Evolutionary conservation across 495 filamentous ascomycete genomes (phyloP).

Genomic region (Corynascus novoguineensis): DNA sequence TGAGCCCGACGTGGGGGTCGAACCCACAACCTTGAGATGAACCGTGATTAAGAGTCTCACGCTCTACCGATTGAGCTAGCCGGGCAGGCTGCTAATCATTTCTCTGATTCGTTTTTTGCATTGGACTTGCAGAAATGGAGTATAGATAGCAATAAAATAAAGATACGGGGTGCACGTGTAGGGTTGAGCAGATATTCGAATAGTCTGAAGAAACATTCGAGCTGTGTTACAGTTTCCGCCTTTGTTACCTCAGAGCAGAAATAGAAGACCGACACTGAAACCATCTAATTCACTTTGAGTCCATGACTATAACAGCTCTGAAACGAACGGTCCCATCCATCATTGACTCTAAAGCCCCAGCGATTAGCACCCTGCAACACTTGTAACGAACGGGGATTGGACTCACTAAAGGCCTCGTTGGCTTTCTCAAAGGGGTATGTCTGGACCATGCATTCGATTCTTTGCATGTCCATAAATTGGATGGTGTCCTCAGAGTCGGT

Average conservation of each 20-base stretch:
- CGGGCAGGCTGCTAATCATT: conserved; percentile 25
- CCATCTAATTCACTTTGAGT: too few species aligned
- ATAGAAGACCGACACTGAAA: too few species aligned
- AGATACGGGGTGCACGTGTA: too few species aligned
- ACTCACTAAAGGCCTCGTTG: neutral
- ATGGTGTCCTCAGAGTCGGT: neutral
- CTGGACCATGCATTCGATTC: neutral
- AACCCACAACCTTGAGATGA: conserved; percentile 8
- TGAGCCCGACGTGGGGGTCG: conserved; percentile 14
- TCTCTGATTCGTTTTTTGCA: conserved; percentile 12
- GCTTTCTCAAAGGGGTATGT: neutral
- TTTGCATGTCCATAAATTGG: neutral
- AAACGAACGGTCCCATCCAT: neutral
- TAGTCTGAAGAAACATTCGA: too few species aligned
- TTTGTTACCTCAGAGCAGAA: too few species aligned
- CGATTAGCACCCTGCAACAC: neutral
- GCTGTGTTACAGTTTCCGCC: too few species aligned
- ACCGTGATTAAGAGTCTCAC: conserved; percentile 63
- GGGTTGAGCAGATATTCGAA: too few species aligned
- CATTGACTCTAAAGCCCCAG: neutral
- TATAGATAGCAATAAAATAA: too few species aligned
- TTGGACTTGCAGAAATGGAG: neutral
- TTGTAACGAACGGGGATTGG: neutral
- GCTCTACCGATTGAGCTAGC: conserved; percentile 82
- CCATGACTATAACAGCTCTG: neutral